Conservation (phyloP, 2,329 filamentous ascomycete genomes). For the Apiospora saccharicola region DNA sequence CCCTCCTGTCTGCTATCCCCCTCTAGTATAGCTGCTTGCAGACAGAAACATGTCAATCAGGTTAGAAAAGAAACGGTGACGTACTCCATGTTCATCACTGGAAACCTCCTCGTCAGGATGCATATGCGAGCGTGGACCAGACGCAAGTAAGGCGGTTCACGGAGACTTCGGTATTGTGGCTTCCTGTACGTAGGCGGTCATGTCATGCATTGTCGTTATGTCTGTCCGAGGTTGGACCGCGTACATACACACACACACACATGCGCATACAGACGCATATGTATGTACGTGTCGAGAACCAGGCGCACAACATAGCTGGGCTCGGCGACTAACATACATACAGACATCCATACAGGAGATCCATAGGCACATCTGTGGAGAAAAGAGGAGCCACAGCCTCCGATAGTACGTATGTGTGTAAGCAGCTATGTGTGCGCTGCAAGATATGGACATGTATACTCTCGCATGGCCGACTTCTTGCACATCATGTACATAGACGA, state of each 20-base stretch:
- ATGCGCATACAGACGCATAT: neutral
- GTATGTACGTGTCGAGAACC: neutral
- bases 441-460: neutral
- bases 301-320: neutral
- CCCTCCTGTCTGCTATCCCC: neutral
- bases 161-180: neutral
- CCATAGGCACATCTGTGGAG: conserved; percentile 10
- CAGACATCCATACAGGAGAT: conserved; percentile 10
- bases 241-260: neutral
- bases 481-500: neutral
- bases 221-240: conserved; percentile 18
- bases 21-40: neutral
- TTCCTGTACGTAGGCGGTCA: neutral
- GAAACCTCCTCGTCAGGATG: neutral
- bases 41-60: neutral
- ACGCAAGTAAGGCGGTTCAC: neutral
- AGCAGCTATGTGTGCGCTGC: neutral
- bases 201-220: conserved; percentile 2
- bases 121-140: neutral
- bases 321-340: neutral
- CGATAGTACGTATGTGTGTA: conserved; percentile 4
- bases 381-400: conserved; percentile 13
- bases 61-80: neutral
- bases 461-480: neutral
- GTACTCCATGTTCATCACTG: neutral